Evolutionary conservation across 306 rosid genomes (phyloP).

Genomic region (Vigna mungo): DNA sequence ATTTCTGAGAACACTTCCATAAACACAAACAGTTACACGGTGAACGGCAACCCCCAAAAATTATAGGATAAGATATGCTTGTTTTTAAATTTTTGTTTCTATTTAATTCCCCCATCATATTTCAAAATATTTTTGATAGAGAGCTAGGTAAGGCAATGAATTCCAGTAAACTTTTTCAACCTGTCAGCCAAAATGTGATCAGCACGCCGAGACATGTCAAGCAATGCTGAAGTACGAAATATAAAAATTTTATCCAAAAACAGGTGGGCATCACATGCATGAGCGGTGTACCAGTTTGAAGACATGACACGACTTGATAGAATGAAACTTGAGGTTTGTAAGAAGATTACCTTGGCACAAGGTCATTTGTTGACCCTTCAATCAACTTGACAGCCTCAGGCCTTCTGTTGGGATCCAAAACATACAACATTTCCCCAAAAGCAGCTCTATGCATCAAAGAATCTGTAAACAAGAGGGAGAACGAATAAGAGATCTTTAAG

Average conservation of each 20-base stretch:
- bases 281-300: conserved; percentile 10
- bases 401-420: conserved; percentile 73
- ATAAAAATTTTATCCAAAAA: conserved; percentile 17
- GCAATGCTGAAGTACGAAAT: conserved; percentile 6
- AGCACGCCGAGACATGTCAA: conserved; percentile 21
- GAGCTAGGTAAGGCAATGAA: conserved; percentile 8
- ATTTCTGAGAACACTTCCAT: background rate
- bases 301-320: background rate
- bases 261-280: background rate
- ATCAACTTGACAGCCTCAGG: conserved; percentile 78
- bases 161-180: background rate
- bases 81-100: background rate
- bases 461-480: conserved; percentile 56
- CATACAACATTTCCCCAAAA: conserved; percentile 76
- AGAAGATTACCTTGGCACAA: conserved; percentile 63
- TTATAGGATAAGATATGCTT: conserved; percentile 16
- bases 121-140: conserved; percentile 2
- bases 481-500: conserved; percentile 23
- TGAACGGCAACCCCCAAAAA: background rate
- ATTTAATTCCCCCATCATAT: conserved; percentile 1
- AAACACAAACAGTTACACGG: conserved; percentile 8
- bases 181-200: background rate
- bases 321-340: conserved; percentile 9
- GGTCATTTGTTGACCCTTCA: conserved; percentile 75
- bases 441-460: conserved; percentile 97